Percentiles rank a stretch among this genome's conserved stretches.
These are phyloP conservation scores for Hemileccinum rubropunctum DNA, from an alignment of 768 basidiomycete genomes.

Conservation along the genomic window DNA sequence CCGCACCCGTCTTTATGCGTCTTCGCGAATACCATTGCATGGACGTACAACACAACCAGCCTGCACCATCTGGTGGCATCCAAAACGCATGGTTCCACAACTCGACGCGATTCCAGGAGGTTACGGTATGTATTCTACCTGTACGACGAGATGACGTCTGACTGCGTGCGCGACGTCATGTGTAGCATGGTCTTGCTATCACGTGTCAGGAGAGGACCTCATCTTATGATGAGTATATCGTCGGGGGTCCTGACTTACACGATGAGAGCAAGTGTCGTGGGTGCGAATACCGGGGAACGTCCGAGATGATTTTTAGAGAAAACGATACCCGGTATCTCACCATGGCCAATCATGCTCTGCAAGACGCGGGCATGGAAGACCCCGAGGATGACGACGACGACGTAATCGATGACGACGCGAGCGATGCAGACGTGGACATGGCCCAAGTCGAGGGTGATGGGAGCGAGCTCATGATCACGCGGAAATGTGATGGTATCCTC, in stretches of 20 bases:
- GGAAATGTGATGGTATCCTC: slow-evolving; percentile 50
- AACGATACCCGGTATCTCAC: slow-evolving; percentile 25
- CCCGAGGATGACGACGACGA: slow-evolving; percentile 31
- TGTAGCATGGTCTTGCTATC: slow-evolving; percentile 21
- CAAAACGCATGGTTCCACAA: slow-evolving; percentile 41
- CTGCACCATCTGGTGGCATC: slow-evolving; percentile 34
- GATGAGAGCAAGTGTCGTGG: slow-evolving; percentile 38
- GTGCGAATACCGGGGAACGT: slow-evolving; percentile 26
- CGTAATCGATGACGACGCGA: slow-evolving; percentile 25
- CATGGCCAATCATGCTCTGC: slow-evolving; percentile 4
- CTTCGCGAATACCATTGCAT: slow-evolving; percentile 53
- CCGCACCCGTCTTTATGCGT: slow-evolving; percentile 56
- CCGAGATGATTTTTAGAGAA: slow-evolving; percentile 29
- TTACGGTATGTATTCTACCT: slow-evolving; percentile 22
- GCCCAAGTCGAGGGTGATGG: slow-evolving; percentile 12
- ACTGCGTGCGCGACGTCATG: not conserved
- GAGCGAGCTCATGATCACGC: slow-evolving; percentile 22
- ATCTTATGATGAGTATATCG: slow-evolving; percentile 43
- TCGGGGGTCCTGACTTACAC: slow-evolving; percentile 40
- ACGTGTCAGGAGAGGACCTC: slow-evolving; percentile 24
- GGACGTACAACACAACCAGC: slow-evolving; percentile 36
- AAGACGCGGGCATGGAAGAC: slow-evolving; percentile 14
- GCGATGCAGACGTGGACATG: slow-evolving; percentile 26
- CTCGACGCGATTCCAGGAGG: slow-evolving; percentile 14
- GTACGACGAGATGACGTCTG: not conserved